Conservation (phyloP, 768 basidiomycete genomes). For the Russula brevipes region DNA sequence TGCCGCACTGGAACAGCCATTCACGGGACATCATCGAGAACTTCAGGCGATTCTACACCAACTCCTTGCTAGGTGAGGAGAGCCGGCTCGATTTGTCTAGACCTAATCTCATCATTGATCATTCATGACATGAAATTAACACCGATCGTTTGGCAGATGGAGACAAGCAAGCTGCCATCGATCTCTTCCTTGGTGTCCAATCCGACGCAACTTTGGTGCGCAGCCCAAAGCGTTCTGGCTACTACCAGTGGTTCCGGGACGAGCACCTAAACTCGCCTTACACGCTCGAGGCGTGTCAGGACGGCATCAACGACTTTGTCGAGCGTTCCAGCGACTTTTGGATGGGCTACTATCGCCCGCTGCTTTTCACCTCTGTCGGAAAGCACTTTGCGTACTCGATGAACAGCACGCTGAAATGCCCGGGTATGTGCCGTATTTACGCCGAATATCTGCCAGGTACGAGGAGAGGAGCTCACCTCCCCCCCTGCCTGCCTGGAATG, state of each 20-base stretch:
- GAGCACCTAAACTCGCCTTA: constrained; percentile 66
- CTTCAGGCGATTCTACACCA: constrained; percentile 90
- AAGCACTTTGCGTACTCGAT: constrained; percentile 92
- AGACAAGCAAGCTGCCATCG: constrained; percentile 96
- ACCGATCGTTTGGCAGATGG: constrained; percentile 52
- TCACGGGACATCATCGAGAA: constrained; percentile 96
- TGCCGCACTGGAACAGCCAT: constrained; percentile 97
- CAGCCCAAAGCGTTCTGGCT: constrained; percentile 58
- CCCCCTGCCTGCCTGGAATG: too few relatives aligned
- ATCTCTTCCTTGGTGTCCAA: constrained; percentile 87
- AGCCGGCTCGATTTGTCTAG: neutral
- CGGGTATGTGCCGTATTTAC: constrained; percentile 45
- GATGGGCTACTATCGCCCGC: constrained; percentile 84
- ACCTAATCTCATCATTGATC: neutral
- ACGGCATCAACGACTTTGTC: constrained; percentile 56
- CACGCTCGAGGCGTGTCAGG: constrained; percentile 56
- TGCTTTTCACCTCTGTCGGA: constrained; percentile 76
- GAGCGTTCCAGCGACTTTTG: constrained; percentile 67
- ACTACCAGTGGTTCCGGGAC: constrained; percentile 82
- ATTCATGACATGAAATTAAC: neutral
- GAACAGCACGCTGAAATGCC: constrained; percentile 83
- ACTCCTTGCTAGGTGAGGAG: constrained; percentile 75
- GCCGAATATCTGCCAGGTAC: neutral
- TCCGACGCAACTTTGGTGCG: constrained; percentile 43
- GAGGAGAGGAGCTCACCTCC: neutral